Percentiles rank a stretch among this genome's conserved stretches.
Conservation (phyloP, 306 rosid species). For the Trifolium dubium region DNA sequence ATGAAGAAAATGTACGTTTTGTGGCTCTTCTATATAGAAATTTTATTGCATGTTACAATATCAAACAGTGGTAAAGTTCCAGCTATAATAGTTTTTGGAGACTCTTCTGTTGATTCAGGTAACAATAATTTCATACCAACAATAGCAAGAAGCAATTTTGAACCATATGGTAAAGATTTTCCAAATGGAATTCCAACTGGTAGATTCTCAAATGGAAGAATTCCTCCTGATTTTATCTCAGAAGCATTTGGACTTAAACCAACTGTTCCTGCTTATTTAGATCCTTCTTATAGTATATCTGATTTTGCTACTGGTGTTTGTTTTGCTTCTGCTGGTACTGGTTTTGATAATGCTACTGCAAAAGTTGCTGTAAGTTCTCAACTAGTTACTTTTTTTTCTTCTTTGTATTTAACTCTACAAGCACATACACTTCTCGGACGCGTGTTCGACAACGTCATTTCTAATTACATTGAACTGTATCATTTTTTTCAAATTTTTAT, state of each 20-base stretch:
- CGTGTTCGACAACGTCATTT: no score
- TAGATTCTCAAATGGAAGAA: slow-evolving; percentile 65
- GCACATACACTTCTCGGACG: no score
- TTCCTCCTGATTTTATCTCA: slow-evolving; percentile 62
- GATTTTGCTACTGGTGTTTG: slow-evolving; percentile 73
- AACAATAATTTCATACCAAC: slow-evolving; percentile 81
- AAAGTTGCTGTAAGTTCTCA: slow-evolving; percentile 54
- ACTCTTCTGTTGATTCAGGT: slow-evolving; percentile 72
- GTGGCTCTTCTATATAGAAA: slow-evolving; percentile 14
- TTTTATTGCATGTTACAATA: slow-evolving; percentile 17
- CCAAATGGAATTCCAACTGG: slow-evolving; percentile 54
- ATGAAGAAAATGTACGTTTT: not conserved
- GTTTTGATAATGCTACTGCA: slow-evolving; percentile 67
- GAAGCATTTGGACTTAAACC: slow-evolving; percentile 61
- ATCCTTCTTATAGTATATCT: slow-evolving; percentile 52
- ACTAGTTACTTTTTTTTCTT: not conserved
- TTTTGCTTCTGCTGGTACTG: slow-evolving; percentile 76
- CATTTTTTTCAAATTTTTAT: not conserved
- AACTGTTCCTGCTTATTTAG: slow-evolving; percentile 62
- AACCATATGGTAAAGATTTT: slow-evolving; percentile 71
- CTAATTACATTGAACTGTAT: no score
- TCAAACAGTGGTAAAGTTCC: slow-evolving; percentile 51
- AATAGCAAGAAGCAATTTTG: slow-evolving; percentile 59
- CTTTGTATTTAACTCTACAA: not conserved
- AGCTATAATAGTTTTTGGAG: slow-evolving; percentile 66